Evolutionary conservation across 2,329 filamentous ascomycete genomes (phyloP).

Genomic region (Fusarium nygamai): DNA sequence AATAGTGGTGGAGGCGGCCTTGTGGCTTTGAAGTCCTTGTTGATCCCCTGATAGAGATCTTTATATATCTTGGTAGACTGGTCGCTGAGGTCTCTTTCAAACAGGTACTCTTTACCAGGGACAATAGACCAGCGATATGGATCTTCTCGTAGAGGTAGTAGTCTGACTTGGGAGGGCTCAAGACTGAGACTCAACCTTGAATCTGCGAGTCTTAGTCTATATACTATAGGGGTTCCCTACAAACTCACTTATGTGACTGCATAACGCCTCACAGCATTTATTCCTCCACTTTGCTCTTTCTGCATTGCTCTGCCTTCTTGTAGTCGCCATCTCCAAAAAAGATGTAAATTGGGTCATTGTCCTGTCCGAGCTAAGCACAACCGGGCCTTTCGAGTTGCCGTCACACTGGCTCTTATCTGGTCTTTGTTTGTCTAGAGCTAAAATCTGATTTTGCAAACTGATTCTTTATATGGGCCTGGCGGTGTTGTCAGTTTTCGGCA

Average conservation of each 20-base stretch:
- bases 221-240: neutral
- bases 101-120: slow-evolving; percentile 7
- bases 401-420: neutral
- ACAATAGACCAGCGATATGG: slow-evolving; percentile 2
- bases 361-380: neutral
- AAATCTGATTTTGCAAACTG: neutral
- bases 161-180: slow-evolving; percentile 10
- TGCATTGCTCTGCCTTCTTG: neutral
- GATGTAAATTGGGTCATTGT: neutral
- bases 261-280: neutral
- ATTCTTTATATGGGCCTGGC: neutral
- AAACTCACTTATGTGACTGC: neutral
- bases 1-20: neutral
- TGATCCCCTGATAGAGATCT: neutral
- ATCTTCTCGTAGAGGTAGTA: neutral
- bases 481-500: neutral
- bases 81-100: slow-evolving; percentile 10
- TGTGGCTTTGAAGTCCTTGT: neutral
- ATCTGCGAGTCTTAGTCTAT: neutral
- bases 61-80: slow-evolving; percentile 1
- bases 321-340: neutral
- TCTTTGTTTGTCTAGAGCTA: neutral
- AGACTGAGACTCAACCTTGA: neutral
- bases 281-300: neutral
- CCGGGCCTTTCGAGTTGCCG: neutral